Evolutionary conservation across 2,329 filamentous ascomycete genomes (phyloP).

Genomic region (Aspergillus ustus): DNA sequence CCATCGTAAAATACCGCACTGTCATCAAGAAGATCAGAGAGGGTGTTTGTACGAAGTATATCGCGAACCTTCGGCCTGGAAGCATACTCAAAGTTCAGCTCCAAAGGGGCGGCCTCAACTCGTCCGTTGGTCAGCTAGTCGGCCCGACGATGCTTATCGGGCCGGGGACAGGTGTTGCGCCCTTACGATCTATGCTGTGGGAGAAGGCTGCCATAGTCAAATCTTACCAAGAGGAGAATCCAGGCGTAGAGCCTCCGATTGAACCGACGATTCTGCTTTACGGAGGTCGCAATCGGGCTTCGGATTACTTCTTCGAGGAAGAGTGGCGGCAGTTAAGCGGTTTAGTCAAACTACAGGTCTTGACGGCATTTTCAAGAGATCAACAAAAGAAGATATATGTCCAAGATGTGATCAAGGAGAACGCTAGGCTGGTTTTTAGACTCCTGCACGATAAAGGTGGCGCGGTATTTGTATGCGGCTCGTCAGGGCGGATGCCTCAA

Average conservation of each 20-base stretch:
- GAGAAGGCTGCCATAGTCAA: slow-evolving; percentile 61
- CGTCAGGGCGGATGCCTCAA: slow-evolving; percentile 72
- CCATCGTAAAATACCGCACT: slow-evolving; percentile 89
- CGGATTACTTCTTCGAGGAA: slow-evolving; percentile 80
- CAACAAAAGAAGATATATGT: slow-evolving; percentile 69
- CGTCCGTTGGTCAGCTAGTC: slow-evolving; percentile 51
- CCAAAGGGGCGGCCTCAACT: slow-evolving; percentile 57
- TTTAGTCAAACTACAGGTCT: slow-evolving; percentile 56
- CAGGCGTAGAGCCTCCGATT: slow-evolving; percentile 31
- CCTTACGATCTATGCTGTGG: slow-evolving; percentile 79
- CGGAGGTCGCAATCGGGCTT: slow-evolving; percentile 73
- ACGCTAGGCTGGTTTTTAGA: slow-evolving; percentile 54
- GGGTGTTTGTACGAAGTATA: slow-evolving; percentile 88
- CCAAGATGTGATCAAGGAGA: slow-evolving; percentile 64
- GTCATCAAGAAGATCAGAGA: slow-evolving; percentile 81
- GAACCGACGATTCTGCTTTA: slow-evolving; percentile 72
- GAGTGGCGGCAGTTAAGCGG: slow-evolving; percentile 68
- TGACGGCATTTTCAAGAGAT: slow-evolving; percentile 73
- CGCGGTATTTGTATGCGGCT: slow-evolving; percentile 57
- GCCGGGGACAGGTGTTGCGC: slow-evolving; percentile 85
- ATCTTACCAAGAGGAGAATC: slow-evolving; percentile 35
- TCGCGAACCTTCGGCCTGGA: slow-evolving; percentile 66
- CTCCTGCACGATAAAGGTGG: slow-evolving; percentile 58
- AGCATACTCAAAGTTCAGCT: slow-evolving; percentile 65
- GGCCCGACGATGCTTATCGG: slow-evolving; percentile 76